A percentile compares a stretch with the other conserved stretches of the same genome.
Conservation (phyloP, 2,329 filamentous ascomycete species). For the Coniella lustricola region DNA sequence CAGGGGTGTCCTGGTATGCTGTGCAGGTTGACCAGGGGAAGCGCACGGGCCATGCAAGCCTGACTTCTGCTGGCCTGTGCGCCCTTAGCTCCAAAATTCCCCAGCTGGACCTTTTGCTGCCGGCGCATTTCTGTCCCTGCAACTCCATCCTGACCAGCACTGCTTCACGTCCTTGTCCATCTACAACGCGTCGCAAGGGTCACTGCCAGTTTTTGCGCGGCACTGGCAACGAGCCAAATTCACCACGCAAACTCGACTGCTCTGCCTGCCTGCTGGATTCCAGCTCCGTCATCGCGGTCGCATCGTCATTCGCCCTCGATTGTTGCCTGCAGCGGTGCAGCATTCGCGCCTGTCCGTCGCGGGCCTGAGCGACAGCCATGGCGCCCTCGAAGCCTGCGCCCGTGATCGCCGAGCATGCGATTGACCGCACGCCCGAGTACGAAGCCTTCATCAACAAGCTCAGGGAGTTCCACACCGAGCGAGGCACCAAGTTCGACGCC, state of each 20-base stretch:
- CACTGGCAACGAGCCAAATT: neutral
- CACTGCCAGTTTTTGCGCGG: neutral
- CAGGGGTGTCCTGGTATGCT: neutral
- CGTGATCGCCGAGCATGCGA: slow-evolving; percentile 27
- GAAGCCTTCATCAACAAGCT: slow-evolving; percentile 71
- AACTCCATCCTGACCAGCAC: neutral
- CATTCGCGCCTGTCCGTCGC: neutral
- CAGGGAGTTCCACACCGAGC: slow-evolving; percentile 66
- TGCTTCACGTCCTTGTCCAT: slow-evolving; percentile 3
- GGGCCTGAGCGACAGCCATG: slow-evolving; percentile 20
- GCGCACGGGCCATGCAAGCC: neutral
- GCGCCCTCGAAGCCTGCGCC: slow-evolving; percentile 23
- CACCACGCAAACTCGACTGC: neutral
- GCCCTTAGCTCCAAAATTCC: slow-evolving; percentile 2
- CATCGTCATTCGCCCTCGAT: neutral
- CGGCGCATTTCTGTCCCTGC: slow-evolving; percentile 3
- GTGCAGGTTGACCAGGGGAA: neutral
- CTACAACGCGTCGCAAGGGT: slow-evolving; percentile 5
- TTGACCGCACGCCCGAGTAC: slow-evolving; percentile 63
- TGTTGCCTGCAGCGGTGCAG: neutral
- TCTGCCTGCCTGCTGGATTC: neutral
- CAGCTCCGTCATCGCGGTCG: neutral
- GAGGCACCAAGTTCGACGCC: slow-evolving; percentile 71
- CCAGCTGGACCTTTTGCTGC: slow-evolving; percentile 5
- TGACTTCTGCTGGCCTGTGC: slow-evolving; percentile 2